Conservation (phyloP, 2,329 filamentous ascomycete species). For the Fusarium scirpi region DNA sequence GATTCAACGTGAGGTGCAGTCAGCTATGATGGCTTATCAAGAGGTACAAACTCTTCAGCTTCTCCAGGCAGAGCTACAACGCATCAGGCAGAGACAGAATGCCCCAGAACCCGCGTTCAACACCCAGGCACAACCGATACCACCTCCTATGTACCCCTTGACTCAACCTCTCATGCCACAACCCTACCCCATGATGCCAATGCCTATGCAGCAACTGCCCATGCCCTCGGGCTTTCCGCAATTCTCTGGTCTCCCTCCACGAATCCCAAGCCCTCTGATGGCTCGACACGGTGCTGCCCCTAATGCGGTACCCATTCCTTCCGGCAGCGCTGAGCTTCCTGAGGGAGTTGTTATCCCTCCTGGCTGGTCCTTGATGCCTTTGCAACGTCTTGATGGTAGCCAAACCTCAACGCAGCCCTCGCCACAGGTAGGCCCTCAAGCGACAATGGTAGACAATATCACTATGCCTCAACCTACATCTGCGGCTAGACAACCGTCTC, state of each 20-base stretch:
- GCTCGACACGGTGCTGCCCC: conserved; percentile 61
- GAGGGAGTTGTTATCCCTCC: conserved; percentile 72
- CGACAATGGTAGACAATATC: conserved; percentile 28
- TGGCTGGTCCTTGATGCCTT: conserved; percentile 73
- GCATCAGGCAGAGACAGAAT: conserved; percentile 68
- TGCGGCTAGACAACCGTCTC: conserved; percentile 29
- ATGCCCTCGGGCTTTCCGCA: conserved; percentile 34
- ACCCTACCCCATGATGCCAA: conserved; percentile 28
- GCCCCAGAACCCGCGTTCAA: conserved; percentile 47
- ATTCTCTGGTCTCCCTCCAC: conserved; percentile 49
- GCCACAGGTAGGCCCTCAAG: conserved; percentile 40
- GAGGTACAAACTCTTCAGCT: conserved; percentile 77
- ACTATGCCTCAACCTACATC: conserved; percentile 20
- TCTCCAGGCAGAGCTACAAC: conserved; percentile 74
- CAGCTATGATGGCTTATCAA: conserved; percentile 71
- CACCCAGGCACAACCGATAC: conserved; percentile 25
- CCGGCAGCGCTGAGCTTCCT: conserved; percentile 71
- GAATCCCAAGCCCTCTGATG: conserved; percentile 57
- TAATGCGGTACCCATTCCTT: conserved; percentile 64
- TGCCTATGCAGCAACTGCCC: conserved; percentile 19
- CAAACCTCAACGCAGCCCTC: conserved; percentile 41
- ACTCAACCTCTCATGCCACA: conserved; percentile 30
- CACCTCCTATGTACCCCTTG: conserved; percentile 20
- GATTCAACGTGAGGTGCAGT: conserved; percentile 74
- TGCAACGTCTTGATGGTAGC: conserved; percentile 64